These are phyloP conservation scores for Podaxis pistillaris DNA, from an alignment of 768 basidiomycete genomes.

Conservation along the genomic window DNA sequence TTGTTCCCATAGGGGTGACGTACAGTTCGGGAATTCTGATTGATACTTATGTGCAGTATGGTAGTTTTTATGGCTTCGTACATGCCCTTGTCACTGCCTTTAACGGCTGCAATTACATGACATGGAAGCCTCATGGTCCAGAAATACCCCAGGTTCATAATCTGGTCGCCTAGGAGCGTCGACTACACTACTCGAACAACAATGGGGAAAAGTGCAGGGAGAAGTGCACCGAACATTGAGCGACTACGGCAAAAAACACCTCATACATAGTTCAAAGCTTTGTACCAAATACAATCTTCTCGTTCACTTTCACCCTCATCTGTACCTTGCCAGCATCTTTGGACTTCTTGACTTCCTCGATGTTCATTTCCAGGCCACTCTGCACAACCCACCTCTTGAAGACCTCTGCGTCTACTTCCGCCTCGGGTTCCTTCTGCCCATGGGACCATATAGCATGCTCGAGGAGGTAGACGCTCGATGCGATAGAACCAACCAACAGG, in stretches of 20 bases:
- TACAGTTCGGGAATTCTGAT: too few relatives aligned
- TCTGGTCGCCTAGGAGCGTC: too few relatives aligned
- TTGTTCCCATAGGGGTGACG: too few relatives aligned
- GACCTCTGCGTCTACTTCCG: slow-evolving; percentile 46
- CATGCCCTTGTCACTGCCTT: too few relatives aligned
- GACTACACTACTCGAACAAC: too few relatives aligned
- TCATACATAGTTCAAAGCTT: slow-evolving; percentile 3
- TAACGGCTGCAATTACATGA: too few relatives aligned
- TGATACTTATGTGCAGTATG: too few relatives aligned
- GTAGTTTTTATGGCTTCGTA: too few relatives aligned
- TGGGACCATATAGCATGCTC: slow-evolving; percentile 70
- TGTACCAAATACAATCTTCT: slow-evolving; percentile 34
- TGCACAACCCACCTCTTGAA: slow-evolving; percentile 49
- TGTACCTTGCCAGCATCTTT: slow-evolving; percentile 20
- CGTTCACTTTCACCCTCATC: slow-evolving; percentile 26
- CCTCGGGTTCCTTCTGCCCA: slow-evolving; percentile 24
- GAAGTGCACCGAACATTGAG: neutral
- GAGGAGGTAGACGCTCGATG: slow-evolving; percentile 56
- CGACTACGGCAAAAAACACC: neutral
- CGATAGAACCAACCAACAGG: slow-evolving; percentile 52
- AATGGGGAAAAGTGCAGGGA: too few relatives aligned
- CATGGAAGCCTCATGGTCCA: too few relatives aligned
- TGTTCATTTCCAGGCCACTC: slow-evolving; percentile 41
- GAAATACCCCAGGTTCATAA: too few relatives aligned
- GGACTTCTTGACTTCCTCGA: slow-evolving; percentile 32